phyloP scores from a whole-genome alignment of 1,284 basidiomycete genomes.

The Fomitopsis betulina region DNA sequence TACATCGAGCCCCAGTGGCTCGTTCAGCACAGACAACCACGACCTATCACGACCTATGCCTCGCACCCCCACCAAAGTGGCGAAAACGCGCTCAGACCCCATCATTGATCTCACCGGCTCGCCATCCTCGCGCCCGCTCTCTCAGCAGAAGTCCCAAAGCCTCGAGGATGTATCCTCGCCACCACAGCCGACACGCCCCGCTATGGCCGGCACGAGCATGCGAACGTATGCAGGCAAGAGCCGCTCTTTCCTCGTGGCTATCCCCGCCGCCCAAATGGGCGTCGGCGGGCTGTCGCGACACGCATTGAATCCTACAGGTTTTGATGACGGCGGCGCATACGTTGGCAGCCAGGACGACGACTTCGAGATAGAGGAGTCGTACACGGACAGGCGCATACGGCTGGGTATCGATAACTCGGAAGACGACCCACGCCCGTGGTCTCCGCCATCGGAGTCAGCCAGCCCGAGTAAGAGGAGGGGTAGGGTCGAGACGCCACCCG shows the following conservation, averaged over 20 bases:
- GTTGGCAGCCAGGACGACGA: slow-evolving; percentile 43
- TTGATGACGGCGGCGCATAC: slow-evolving; percentile 18
- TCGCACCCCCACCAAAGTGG: slow-evolving; percentile 27
- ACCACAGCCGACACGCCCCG: slow-evolving; percentile 14
- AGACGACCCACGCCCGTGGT: slow-evolving; percentile 50
- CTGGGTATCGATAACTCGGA: slow-evolving; percentile 76
- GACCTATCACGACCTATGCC: slow-evolving; percentile 30
- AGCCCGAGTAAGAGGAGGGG: slow-evolving; percentile 30
- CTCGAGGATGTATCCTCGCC: slow-evolving; percentile 20
- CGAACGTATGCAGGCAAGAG: slow-evolving; percentile 72
- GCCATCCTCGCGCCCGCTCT: slow-evolving; percentile 12
- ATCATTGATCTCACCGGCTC: slow-evolving; percentile 15
- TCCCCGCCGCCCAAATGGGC: slow-evolving; percentile 35
- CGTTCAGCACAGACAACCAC: slow-evolving; percentile 11
- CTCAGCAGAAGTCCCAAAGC: slow-evolving; percentile 18
- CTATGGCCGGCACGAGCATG: slow-evolving; percentile 28
- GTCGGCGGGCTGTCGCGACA: slow-evolving; percentile 16
- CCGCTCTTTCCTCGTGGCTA: slow-evolving; percentile 66
- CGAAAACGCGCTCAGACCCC: slow-evolving; percentile 18
- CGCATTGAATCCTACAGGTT: slow-evolving; percentile 15
- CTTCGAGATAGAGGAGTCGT: slow-evolving; percentile 59
- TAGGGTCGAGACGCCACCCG: slow-evolving; percentile 21
- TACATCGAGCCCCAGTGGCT: slow-evolving; percentile 28
- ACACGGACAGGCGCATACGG: slow-evolving; percentile 58
- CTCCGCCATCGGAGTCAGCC: slow-evolving; percentile 27